Evolutionary conservation across 78 protist genomes (phyloP).

Genomic region (Protostelium mycophagum): DNA sequence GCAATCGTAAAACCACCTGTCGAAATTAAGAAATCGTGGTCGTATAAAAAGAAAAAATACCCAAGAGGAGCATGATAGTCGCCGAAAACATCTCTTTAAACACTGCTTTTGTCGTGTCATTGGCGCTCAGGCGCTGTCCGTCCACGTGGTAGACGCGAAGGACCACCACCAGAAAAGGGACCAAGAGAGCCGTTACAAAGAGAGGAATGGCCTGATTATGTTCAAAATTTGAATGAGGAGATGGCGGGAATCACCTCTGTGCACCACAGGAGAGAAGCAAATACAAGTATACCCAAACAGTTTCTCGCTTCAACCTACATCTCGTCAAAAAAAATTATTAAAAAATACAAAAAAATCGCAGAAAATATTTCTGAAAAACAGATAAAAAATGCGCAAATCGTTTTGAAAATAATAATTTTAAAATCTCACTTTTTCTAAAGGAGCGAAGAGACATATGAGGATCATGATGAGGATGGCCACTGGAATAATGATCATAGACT

Average conservation of each 20-base stretch:
- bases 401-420: no score
- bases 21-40: no score
- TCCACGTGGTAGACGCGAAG: not conserved
- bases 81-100: not conserved
- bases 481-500: not conserved
- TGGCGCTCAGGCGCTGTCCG: not conserved
- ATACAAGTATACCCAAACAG: not conserved
- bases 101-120: not conserved
- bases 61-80: not conserved
- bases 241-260: not conserved
- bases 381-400: no score
- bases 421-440: no score
- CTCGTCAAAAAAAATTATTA: not conserved
- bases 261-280: not conserved
- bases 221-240: not conserved
- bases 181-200: not conserved
- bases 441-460: not conserved
- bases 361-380: no score
- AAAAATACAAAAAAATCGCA: not conserved
- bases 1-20: not conserved
- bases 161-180: not conserved
- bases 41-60: no score
- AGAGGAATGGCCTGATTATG: not conserved
- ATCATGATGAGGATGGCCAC: not conserved
- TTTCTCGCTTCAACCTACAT: not conserved